Percentiles rank a stretch among this genome's conserved stretches.
These are phyloP conservation scores for Saitozyma sp. DNA, from an alignment of 768 basidiomycete species.

Conservation along the genomic window DNA sequence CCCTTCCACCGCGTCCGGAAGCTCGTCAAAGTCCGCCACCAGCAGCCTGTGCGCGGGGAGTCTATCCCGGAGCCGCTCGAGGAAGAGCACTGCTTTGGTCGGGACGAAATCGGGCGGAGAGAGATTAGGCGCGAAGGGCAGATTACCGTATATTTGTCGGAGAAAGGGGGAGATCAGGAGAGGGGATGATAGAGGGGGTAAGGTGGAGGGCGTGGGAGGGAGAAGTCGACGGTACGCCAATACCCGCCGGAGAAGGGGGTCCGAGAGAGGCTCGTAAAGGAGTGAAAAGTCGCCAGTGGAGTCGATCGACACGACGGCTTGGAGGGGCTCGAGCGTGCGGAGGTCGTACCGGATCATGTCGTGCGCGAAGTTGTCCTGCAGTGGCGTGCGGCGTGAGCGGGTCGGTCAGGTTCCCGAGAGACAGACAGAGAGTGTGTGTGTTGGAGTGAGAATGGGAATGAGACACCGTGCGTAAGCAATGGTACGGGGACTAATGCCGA, in stretches of 20 bases:
- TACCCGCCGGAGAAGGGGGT: constrained; percentile 78
- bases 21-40: constrained; percentile 83
- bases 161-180: constrained; percentile 52
- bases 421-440: neutral
- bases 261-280: constrained; percentile 77
- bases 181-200: constrained; percentile 54
- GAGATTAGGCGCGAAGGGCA: constrained; percentile 90
- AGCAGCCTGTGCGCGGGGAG: constrained; percentile 94
- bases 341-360: constrained; percentile 90
- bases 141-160: constrained; percentile 64
- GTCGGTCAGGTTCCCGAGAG: neutral
- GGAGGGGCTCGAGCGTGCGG: constrained; percentile 73
- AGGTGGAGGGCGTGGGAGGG: constrained; percentile 56
- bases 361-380: constrained; percentile 92
- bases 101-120: constrained; percentile 87
- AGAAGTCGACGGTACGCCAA: constrained; percentile 63
- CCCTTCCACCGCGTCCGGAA: constrained; percentile 82
- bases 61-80: constrained; percentile 74
- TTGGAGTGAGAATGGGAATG: neutral
- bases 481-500: neutral
- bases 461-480: neutral
- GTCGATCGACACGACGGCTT: constrained; percentile 78
- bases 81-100: constrained; percentile 79
- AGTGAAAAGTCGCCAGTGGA: constrained; percentile 76
- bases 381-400: constrained; percentile 14